Evolutionary conservation across 345 rosid genomes (phyloP), one percentile per base, ranked within the genome.

Genomic region (Schrenkiella parvula): DNA sequence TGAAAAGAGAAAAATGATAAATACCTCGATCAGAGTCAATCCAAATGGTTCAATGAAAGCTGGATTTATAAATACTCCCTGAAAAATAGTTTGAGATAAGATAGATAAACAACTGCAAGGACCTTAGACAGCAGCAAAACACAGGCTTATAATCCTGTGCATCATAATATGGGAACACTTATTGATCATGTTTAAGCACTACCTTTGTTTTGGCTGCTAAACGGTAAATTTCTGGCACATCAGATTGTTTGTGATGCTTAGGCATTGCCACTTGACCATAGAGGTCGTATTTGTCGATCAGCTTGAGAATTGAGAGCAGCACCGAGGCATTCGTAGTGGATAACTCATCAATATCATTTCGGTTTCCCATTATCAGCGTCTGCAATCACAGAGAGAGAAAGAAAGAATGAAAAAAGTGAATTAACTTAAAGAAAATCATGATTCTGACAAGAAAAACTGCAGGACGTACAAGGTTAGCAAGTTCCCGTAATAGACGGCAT

Each of bases 11-110:
- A 7, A 14, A 71, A 53, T 38, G 38, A 73, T 53, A 28, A n/a
- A 47, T 65, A 91, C 97, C 97, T 91, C 97, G 3, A 91, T 89
- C 54, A 91, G 82, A 42, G 97, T 91, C 23, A 91, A 84, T 62
- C 97, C 97, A 72, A 91, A 91, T 43, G 97, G 97, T 82, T 91
- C 97, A 5, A 89, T 87, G 74, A 91, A 85, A 64, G 96, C 97
- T 13, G 97, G 97, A 76, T 91, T 91, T 66, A 91, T 86, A 76
- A 91, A 91, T 52, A 89, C 97, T 70, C 97, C 97, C 97, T 91
- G 71, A 4, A 68, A 73, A 47, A n/a, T 1, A 31, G 28, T 1
- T 61, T 52, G 11, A 53, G 50, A 62, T 46, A 43, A 69, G 60
- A 65, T 26, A 1, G 66, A 34, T 47, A 35, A 26, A 37, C 42